A percentile compares a stretch with the other conserved stretches of the same genome.
phyloP scores from a whole-genome alignment of 371 early-diverging fungal species.

The Lichtheimia ornata region DNA sequence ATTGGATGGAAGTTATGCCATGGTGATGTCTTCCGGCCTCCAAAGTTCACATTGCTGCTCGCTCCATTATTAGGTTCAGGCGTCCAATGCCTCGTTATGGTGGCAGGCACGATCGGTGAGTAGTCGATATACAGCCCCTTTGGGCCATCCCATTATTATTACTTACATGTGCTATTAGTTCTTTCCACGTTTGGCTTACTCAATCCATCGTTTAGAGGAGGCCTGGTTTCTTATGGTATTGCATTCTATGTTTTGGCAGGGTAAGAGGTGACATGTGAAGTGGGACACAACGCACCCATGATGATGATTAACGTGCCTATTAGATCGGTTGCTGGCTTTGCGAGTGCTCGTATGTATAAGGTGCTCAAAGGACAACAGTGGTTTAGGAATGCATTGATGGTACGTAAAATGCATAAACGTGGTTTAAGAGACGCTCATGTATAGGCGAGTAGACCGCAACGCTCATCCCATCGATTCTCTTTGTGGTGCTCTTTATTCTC shows the following conservation, averaged over 20 bases:
- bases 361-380: constrained; percentile 76
- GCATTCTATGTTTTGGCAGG: constrained; percentile 74
- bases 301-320: neutral
- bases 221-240: constrained; percentile 66
- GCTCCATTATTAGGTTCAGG: constrained; percentile 81
- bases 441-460: constrained; percentile 39
- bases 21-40: constrained; percentile 84
- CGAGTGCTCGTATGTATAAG: constrained; percentile 77
- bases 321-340: constrained; percentile 70
- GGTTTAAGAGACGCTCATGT: neutral
- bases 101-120: constrained; percentile 47
- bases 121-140: too few relatives aligned
- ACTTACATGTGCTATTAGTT: constrained; percentile 26
- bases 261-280: constrained; percentile 28
- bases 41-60: constrained; percentile 58
- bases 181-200: constrained; percentile 79
- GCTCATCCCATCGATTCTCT: constrained; percentile 48
- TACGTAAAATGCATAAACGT: constrained; percentile 12
- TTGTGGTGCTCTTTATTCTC: constrained; percentile 53
- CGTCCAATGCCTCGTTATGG: constrained; percentile 73
- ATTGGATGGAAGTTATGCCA: constrained; percentile 90
- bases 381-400: constrained; percentile 68
- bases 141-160: neutral
- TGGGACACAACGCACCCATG: too few relatives aligned
- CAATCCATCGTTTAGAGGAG: constrained; percentile 82